Evolutionary conservation across 75 land plant genomes (phyloP).

Genomic region (Cunninghamia lanceolata): DNA sequence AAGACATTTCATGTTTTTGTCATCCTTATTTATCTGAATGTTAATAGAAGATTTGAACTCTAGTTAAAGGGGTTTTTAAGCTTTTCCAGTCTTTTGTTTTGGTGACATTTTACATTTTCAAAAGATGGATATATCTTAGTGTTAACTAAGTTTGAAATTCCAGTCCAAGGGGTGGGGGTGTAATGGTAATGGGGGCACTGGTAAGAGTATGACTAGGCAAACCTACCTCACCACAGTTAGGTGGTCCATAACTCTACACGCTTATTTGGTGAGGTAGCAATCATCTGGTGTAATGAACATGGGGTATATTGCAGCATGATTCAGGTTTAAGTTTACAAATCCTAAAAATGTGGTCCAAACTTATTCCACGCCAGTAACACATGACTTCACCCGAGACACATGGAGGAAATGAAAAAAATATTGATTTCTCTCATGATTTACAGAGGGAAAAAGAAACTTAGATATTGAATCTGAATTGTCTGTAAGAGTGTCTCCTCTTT

Average conservation of each 20-base stretch:
- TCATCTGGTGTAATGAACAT: neutral
- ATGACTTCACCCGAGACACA: neutral
- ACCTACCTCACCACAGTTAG: neutral
- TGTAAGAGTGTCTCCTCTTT: neutral
- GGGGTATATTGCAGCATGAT: neutral
- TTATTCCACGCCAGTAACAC: neutral
- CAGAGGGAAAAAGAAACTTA: neutral
- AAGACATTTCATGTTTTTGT: neutral
- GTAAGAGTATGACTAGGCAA: neutral
- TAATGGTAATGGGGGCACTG: neutral
- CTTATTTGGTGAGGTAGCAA: neutral
- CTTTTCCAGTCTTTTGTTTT: neutral
- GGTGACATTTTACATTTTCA: neutral
- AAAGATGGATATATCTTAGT: neutral
- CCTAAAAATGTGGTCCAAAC: neutral
- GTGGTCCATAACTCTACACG: neutral
- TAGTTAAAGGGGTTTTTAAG: neutral
- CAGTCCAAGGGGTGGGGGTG: neutral
- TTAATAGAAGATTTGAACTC: neutral
- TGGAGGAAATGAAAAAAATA: too few relatives aligned
- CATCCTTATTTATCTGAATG: neutral
- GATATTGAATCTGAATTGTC: neutral
- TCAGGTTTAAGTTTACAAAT: neutral
- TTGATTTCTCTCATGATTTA: neutral
- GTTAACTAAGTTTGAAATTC: neutral